phyloP scores from a whole-genome alignment of 1,284 basidiomycete genomes.

The Moesziomyces parantarcticus region DNA sequence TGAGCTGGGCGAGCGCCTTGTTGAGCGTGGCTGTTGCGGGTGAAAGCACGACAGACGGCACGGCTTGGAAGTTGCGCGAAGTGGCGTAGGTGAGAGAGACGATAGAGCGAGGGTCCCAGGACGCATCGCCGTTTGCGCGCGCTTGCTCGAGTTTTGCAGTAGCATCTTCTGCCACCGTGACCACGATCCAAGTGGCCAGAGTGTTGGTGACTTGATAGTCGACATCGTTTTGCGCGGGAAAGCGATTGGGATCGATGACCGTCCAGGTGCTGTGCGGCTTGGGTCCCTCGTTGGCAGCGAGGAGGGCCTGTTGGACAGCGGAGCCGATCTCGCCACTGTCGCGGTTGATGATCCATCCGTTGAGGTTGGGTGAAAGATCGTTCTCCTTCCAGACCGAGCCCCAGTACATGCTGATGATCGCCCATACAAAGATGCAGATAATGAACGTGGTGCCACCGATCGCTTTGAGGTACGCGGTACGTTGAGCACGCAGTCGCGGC shows the following conservation, averaged over 20 bases:
- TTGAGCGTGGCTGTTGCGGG: conserved; percentile 37
- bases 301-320: conserved; percentile 35
- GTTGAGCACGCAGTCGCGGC: conserved; percentile 29
- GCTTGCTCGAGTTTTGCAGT: conserved; percentile 48
- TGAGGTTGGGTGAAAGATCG: conserved; percentile 48
- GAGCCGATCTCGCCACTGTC: conserved; percentile 56
- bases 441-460: conserved; percentile 32
- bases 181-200: conserved; percentile 35
- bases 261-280: conserved; percentile 57
- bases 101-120: conserved; percentile 48
- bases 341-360: conserved; percentile 58
- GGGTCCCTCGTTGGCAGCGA: conserved; percentile 44
- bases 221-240: conserved; percentile 31
- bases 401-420: conserved; percentile 59
- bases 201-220: conserved; percentile 52
- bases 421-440: conserved; percentile 52
- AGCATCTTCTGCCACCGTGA: conserved; percentile 50
- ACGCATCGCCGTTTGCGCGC: conserved; percentile 51
- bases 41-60: conserved; percentile 41
- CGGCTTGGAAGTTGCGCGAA: conserved; percentile 49
- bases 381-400: conserved; percentile 54
- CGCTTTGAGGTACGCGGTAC: conserved; percentile 42
- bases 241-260: conserved; percentile 34
- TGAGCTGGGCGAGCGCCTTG: conserved; percentile 27
- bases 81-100: conserved; percentile 52